Evolutionary conservation across 2,329 filamentous ascomycete species (phyloP).

Genomic region (Pseudopithomyces chartarum): DNA sequence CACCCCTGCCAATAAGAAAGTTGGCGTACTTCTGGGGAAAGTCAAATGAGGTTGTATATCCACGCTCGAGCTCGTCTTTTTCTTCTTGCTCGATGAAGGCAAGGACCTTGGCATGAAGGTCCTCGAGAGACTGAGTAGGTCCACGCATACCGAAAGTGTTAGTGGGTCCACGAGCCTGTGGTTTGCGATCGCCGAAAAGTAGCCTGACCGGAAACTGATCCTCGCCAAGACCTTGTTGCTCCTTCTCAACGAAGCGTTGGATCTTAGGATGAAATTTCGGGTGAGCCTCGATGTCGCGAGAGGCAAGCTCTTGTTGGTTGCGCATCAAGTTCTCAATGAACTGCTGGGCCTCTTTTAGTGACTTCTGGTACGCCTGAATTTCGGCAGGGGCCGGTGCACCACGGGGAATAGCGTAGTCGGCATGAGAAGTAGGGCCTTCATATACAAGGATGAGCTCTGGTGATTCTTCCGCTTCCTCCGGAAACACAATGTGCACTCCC

Average conservation of each 20-base stretch:
- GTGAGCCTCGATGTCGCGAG: conserved; percentile 59
- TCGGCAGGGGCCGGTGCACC: conserved; percentile 61
- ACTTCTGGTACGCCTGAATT: conserved; percentile 60
- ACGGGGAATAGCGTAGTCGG: conserved; percentile 60
- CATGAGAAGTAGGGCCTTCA: conserved; percentile 64
- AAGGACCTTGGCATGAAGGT: conserved; percentile 72
- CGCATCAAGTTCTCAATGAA: conserved; percentile 59
- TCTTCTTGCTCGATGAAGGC: conserved; percentile 86
- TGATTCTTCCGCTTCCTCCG: conserved; percentile 63
- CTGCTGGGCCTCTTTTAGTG: conserved; percentile 63
- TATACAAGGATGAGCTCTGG: conserved; percentile 74
- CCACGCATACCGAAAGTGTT: conserved; percentile 74
- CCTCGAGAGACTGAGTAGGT: conserved; percentile 72
- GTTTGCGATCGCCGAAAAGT: conserved; percentile 52
- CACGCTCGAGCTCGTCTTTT: conserved; percentile 90
- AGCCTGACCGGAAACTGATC: conserved; percentile 63
- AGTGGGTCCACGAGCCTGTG: conserved; percentile 56
- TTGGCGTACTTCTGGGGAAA: conserved; percentile 96
- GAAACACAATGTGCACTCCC: conserved; percentile 75
- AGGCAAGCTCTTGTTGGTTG: conserved; percentile 60
- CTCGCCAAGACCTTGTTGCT: conserved; percentile 56
- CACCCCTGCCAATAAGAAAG: conserved; percentile 72
- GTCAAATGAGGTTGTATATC: conserved; percentile 83
- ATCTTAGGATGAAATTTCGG: conserved; percentile 69
- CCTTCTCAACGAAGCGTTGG: conserved; percentile 61